Percentiles rank a stretch among this genome's conserved stretches.
Evolutionary conservation across 2,329 filamentous ascomycete species (phyloP).

Genomic region (Escovopsis sp.): DNA sequence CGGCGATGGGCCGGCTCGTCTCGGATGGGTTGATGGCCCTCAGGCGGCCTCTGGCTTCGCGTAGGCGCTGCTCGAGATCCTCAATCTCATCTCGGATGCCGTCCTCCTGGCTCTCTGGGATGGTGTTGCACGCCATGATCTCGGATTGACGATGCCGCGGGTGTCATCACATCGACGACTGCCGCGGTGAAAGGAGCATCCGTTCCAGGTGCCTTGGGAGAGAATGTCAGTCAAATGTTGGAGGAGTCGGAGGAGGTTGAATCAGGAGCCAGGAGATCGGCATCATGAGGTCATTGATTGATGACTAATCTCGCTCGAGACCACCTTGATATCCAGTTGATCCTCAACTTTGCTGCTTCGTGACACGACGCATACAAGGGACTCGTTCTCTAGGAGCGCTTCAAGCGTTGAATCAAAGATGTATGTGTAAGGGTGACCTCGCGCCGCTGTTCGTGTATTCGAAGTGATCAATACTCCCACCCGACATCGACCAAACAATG

Average conservation of each 20-base stretch:
- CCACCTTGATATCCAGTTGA: too few species aligned
- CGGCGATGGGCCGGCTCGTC: not conserved
- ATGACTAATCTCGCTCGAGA: too few species aligned
- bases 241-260: too few species aligned
- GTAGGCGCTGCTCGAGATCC: constrained; percentile 34
- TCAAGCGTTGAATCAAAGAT: not conserved
- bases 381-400: constrained; percentile 1
- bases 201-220: too few species aligned
- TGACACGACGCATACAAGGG: not conserved
- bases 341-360: too few species aligned
- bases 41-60: constrained; percentile 16
- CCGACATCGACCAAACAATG: not conserved
- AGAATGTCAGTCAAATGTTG: not conserved
- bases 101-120: constrained; percentile 5
- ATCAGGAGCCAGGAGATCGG: too few species aligned
- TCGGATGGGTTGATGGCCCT: constrained; percentile 9
- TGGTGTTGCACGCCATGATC: too few species aligned
- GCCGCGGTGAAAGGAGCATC: not conserved
- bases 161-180: not conserved
- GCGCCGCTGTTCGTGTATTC: not conserved
- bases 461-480: not conserved
- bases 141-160: constrained; percentile 3
- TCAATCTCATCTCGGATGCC: constrained; percentile 40
- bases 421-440: not conserved
- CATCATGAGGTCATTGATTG: too few species aligned